Evolutionary conservation across 257 asterid genomes (phyloP).

Genomic region (Solanum bulbocastanum): DNA sequence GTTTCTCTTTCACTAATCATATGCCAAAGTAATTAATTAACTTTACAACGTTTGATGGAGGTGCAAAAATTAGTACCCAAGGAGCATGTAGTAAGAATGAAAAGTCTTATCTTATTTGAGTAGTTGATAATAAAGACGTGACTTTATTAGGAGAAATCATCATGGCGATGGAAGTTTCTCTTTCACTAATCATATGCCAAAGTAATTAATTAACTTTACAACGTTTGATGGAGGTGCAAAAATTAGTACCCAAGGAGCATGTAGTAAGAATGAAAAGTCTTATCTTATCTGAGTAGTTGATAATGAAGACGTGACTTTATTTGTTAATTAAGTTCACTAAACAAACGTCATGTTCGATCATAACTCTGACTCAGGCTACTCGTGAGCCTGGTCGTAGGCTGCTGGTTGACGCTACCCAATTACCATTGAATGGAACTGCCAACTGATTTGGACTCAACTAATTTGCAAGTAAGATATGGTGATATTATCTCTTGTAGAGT

Average conservation of each 20-base stretch:
- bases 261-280: not conserved
- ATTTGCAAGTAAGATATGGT: not conserved
- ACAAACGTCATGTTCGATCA: not conserved
- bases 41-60: not conserved
- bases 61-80: not conserved
- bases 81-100: not conserved
- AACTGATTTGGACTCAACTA: not conserved
- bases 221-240: not conserved
- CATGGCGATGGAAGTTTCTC: not conserved
- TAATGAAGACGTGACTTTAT: not conserved
- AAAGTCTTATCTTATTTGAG: no score
- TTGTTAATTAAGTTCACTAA: not conserved
- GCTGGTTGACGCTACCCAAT: not conserved
- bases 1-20: not conserved
- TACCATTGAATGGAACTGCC: not conserved
- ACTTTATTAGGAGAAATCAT: not conserved
- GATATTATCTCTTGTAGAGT: not conserved
- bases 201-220: not conserved
- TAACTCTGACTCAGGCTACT: not conserved
- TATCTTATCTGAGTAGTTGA: no score
- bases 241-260: not conserved
- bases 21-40: not conserved
- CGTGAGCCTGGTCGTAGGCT: not conserved
- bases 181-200: not conserved
- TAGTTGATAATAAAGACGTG: no score